Evolutionary conservation across 371 early-diverging fungal species (phyloP).

Genomic region (Rhizopus arrhizus): DNA sequence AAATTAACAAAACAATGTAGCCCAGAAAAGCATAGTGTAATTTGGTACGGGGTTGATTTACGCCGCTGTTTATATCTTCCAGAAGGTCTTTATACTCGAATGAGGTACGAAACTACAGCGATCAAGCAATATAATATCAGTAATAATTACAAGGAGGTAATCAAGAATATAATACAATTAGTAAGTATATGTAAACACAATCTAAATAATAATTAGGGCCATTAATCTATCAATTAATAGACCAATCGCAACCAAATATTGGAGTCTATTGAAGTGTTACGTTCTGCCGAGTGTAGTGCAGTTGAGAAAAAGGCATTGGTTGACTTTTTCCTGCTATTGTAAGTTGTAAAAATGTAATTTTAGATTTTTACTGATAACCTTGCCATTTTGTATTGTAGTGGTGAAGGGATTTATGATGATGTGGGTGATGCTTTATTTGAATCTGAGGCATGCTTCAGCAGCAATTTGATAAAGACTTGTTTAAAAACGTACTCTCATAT

Average conservation of each 20-base stretch:
- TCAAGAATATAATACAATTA: too few relatives aligned
- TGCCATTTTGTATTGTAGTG: slow-evolving; percentile 2
- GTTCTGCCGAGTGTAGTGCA: slow-evolving; percentile 1
- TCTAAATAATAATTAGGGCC: slow-evolving; percentile 1
- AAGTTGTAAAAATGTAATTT: slow-evolving; percentile 3
- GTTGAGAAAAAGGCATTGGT: background rate
- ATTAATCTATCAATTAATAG: slow-evolving; percentile 7
- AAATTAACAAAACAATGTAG: slow-evolving; percentile 20
- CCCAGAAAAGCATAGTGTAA: slow-evolving; percentile 13
- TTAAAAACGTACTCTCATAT: slow-evolving; percentile 4
- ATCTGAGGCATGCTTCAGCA: slow-evolving; percentile 2
- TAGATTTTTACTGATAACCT: slow-evolving; percentile 2
- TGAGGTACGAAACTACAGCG: too few relatives aligned
- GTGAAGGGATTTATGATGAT: slow-evolving; percentile 7
- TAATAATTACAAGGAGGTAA: too few relatives aligned
- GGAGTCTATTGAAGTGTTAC: slow-evolving; percentile 5
- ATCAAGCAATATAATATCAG: too few relatives aligned
- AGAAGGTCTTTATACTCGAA: too few relatives aligned
- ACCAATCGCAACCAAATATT: slow-evolving; percentile 1
- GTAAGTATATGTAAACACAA: background rate
- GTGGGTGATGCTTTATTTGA: background rate
- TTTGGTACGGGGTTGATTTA: too few relatives aligned
- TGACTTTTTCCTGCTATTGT: slow-evolving; percentile 7
- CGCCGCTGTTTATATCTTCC: too few relatives aligned
- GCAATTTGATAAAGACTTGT: background rate